Evolutionary conservation across 768 basidiomycete genomes (phyloP).

Genomic region (Piloderma croceum): DNA sequence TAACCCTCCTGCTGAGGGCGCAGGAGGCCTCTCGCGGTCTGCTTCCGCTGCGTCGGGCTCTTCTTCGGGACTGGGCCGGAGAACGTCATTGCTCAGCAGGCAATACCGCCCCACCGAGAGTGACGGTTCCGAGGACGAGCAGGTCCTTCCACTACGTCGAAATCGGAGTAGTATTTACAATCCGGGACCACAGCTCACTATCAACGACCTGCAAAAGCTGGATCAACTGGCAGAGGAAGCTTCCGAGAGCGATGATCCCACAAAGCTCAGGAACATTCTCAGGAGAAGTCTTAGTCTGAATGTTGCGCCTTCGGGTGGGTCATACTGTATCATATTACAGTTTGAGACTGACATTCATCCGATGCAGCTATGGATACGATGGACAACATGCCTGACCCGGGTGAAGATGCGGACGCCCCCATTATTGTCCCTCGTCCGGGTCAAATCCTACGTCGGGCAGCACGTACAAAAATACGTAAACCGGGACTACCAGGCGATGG

Average conservation of each 20-base stretch:
- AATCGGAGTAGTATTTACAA: slow-evolving; percentile 67
- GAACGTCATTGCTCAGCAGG: slow-evolving; percentile 89
- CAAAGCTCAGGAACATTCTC: slow-evolving; percentile 70
- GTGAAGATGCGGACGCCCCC: slow-evolving; percentile 83
- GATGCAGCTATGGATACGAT: slow-evolving; percentile 57
- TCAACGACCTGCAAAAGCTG: slow-evolving; percentile 89
- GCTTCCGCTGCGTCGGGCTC: slow-evolving; percentile 38
- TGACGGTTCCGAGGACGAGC: slow-evolving; percentile 70
- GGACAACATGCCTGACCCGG: slow-evolving; percentile 61
- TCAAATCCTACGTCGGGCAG: slow-evolving; percentile 84
- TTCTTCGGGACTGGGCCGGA: slow-evolving; percentile 61
- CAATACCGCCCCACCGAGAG: slow-evolving; percentile 83
- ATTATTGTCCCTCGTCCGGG: slow-evolving; percentile 82
- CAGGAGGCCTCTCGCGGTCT: slow-evolving; percentile 34
- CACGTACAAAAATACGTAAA: slow-evolving; percentile 95
- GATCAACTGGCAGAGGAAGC: slow-evolving; percentile 93
- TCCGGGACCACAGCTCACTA: slow-evolving; percentile 80
- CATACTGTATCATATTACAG: slow-evolving; percentile 13
- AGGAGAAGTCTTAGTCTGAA: slow-evolving; percentile 87
- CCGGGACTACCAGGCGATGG: slow-evolving; percentile 68
- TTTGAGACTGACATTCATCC: slow-evolving; percentile 14
- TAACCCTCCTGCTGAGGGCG: slow-evolving; percentile 41
- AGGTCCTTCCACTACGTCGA: slow-evolving; percentile 63
- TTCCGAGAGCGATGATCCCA: slow-evolving; percentile 74
- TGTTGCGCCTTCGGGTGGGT: slow-evolving; percentile 77